Conservation (phyloP, 257 asterid genomes). For the Parsonsia alboflavescens region DNA sequence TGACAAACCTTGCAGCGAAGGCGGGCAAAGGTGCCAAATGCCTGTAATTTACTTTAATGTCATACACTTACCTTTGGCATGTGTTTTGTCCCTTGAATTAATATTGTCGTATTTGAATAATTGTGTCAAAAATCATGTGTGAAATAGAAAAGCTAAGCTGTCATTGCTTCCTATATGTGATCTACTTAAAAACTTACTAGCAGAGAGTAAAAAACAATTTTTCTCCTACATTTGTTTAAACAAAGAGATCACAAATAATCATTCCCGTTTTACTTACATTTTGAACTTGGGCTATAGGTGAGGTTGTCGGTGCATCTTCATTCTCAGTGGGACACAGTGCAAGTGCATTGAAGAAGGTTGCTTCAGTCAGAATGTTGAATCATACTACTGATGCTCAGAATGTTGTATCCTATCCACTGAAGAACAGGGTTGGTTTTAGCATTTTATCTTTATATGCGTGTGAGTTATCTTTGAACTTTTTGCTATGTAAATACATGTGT, state of each 20-base stretch:
- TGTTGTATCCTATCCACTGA: conserved; percentile 54
- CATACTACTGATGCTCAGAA: conserved; percentile 56
- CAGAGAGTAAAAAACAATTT: background rate
- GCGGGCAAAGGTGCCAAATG: conserved; percentile 88
- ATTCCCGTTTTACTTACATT: conserved; percentile 17
- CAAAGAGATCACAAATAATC: background rate
- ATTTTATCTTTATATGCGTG: background rate
- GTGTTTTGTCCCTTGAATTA: background rate
- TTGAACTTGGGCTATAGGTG: conserved; percentile 50
- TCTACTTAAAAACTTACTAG: background rate
- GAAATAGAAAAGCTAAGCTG: background rate
- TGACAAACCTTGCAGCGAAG: conserved; percentile 97
- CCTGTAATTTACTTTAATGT: conserved; percentile 6
- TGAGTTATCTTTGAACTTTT: background rate
- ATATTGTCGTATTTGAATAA: background rate
- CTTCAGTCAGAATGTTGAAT: conserved; percentile 86
- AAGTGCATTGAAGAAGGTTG: conserved; percentile 59
- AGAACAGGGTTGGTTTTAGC: conserved; percentile 50
- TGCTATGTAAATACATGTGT: background rate
- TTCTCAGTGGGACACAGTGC: conserved; percentile 71
- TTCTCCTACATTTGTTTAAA: background rate
- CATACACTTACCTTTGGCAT: background rate
- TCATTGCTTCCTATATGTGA: background rate
- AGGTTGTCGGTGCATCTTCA: conserved; percentile 95
- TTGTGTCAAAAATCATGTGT: background rate